phyloP scores from a whole-genome alignment of 805 yeast species.

The Alloascoidea hylecoeti region DNA sequence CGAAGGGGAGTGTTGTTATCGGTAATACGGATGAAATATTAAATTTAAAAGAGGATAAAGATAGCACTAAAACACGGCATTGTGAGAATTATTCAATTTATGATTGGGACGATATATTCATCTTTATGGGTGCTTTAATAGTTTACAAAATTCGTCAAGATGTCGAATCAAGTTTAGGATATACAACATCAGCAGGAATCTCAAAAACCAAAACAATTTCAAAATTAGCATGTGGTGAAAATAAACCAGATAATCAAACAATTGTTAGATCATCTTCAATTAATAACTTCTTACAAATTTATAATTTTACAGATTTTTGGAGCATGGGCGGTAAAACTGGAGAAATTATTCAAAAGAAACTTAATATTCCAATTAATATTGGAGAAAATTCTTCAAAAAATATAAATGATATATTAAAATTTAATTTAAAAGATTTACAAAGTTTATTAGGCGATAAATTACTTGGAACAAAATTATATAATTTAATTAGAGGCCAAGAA shows the following conservation, averaged over 20 bases:
- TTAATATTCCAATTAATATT: too few species aligned
- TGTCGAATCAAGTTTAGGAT: conserved; percentile 45
- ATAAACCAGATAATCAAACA: conserved; percentile 82
- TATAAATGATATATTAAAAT: conserved; percentile 35
- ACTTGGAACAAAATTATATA: conserved; percentile 40
- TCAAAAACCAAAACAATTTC: conserved; percentile 67
- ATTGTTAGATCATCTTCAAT: conserved; percentile 39
- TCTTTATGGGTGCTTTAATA: conserved; percentile 51
- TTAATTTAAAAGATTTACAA: conserved; percentile 24
- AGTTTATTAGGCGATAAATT: conserved; percentile 24
- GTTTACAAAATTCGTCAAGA: conserved; percentile 37
- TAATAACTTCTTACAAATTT: conserved; percentile 37
- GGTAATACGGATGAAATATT: conserved; percentile 2
- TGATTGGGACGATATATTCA: conserved; percentile 77
- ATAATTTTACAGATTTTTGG: conserved; percentile 65
- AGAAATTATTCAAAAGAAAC: conserved; percentile 29
- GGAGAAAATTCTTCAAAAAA: conserved; percentile 34
- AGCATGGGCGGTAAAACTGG: conserved; percentile 90
- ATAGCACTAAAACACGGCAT: conserved; percentile 10
- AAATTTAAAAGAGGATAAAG: conserved; percentile 8
- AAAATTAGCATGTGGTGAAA: conserved; percentile 73
- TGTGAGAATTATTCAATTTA: conserved; percentile 11
- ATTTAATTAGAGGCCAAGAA: conserved; percentile 51
- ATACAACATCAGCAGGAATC: conserved; percentile 85
- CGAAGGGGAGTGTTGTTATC: background rate